Conservation (phyloP, 2,329 filamentous ascomycete genomes). For the Pseudogymnoascus sp. region DNA sequence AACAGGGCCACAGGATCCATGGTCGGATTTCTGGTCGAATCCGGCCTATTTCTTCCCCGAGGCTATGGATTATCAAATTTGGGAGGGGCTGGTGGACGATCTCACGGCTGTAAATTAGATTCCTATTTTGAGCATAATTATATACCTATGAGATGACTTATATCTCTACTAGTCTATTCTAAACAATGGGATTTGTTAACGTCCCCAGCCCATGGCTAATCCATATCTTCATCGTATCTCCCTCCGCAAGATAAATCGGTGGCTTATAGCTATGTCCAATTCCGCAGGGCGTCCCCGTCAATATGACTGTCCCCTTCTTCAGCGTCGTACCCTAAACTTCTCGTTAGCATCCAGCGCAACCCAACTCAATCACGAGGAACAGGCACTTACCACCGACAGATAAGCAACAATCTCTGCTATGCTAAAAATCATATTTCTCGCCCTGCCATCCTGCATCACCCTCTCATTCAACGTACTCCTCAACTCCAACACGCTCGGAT, state of each 20-base stretch:
- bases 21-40: constrained; percentile 15
- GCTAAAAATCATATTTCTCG: constrained; percentile 45
- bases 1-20: not conserved
- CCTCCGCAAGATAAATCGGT: constrained; percentile 31
- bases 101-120: constrained; percentile 11
- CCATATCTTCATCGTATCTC: constrained; percentile 15
- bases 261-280: constrained; percentile 16
- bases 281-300: constrained; percentile 14
- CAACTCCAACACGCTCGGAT: constrained; percentile 32
- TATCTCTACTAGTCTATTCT: not conserved
- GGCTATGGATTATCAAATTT: constrained; percentile 20
- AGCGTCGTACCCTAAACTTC: constrained; percentile 26
- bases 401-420: constrained; percentile 33
- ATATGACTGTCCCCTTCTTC: constrained; percentile 13
- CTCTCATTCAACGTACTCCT: constrained; percentile 40
- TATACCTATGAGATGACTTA: not conserved
- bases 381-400: constrained; percentile 16
- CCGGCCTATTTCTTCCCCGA: constrained; percentile 18
- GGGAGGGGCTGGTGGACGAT: constrained; percentile 18
- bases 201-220: constrained; percentile 21
- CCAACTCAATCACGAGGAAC: not conserved
- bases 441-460: constrained; percentile 37
- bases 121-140: not conserved
- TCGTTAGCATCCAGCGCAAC: constrained; percentile 14
- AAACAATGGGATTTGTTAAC: constrained; percentile 17